phyloP scores from a whole-genome alignment of 2,329 filamentous ascomycete species.

The Aspergillus pseudonomiae region DNA sequence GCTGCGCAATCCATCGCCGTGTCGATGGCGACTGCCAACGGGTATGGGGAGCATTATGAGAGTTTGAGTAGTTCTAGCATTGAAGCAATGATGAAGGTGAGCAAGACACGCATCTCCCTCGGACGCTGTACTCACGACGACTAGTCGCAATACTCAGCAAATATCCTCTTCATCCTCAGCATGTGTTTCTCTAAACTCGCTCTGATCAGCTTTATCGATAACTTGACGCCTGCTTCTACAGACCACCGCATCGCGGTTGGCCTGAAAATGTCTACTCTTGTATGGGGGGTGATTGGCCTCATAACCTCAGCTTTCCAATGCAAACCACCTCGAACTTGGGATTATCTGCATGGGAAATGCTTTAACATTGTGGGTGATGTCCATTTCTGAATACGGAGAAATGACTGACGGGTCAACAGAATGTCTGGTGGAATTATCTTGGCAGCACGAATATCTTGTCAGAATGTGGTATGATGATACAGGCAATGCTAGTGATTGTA shows the following conservation, averaged over 20 bases:
- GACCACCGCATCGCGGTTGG: conserved; percentile 22
- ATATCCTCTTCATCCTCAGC: conserved; percentile 26
- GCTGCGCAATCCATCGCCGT: conserved; percentile 26
- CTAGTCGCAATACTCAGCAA: conserved; percentile 28
- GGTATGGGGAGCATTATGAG: conserved; percentile 25
- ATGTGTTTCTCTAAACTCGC: conserved; percentile 30
- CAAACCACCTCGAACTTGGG: conserved; percentile 21
- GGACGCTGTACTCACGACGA: background rate
- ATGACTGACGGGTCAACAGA: conserved; percentile 9
- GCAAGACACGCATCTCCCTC: background rate
- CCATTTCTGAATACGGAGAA: background rate
- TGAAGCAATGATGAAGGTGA: conserved; percentile 26
- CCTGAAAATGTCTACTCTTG: conserved; percentile 15
- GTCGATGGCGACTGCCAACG: conserved; percentile 26
- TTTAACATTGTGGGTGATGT: conserved; percentile 23
- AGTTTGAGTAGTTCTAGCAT: conserved; percentile 14
- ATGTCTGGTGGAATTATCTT: conserved; percentile 31
- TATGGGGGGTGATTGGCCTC: conserved; percentile 22
- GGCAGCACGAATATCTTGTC: conserved; percentile 29
- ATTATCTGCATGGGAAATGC: conserved; percentile 24
- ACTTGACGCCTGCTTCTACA: conserved; percentile 23
- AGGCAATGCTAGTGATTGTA: conserved; percentile 27
- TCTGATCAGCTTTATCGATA: conserved; percentile 27
- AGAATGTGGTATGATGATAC: conserved; percentile 26
- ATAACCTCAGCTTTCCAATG: conserved; percentile 27